Conservation (phyloP, 768 basidiomycete species). For the Cytidiella melzeri region DNA sequence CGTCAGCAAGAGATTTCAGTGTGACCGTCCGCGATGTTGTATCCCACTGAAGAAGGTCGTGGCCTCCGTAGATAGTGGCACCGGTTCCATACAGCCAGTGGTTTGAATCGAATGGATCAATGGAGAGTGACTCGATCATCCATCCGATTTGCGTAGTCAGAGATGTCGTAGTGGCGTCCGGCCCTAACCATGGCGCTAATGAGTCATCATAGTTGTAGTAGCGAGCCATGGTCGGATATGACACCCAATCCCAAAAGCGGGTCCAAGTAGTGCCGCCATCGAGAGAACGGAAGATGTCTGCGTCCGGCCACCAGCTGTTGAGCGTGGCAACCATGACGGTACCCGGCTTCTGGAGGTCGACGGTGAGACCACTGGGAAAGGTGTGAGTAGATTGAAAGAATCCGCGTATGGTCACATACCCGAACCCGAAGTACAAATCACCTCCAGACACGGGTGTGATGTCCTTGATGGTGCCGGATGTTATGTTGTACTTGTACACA, state of each 20-base stretch:
- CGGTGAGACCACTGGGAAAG: slow-evolving; percentile 37
- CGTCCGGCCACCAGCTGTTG: slow-evolving; percentile 46
- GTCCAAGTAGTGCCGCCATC: slow-evolving; percentile 56
- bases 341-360: slow-evolving; percentile 55
- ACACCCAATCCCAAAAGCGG: slow-evolving; percentile 48
- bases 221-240: slow-evolving; percentile 39
- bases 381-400: neutral
- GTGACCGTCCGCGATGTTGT: slow-evolving; percentile 46
- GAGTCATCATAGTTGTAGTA: slow-evolving; percentile 50
- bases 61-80: slow-evolving; percentile 55
- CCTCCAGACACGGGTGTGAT: slow-evolving; percentile 58
- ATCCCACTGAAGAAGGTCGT: slow-evolving; percentile 56
- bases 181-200: slow-evolving; percentile 57
- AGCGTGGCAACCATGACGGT: slow-evolving; percentile 66
- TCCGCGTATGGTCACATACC: slow-evolving; percentile 19
- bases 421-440: slow-evolving; percentile 57
- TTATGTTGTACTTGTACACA: slow-evolving; percentile 40
- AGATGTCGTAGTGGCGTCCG: slow-evolving; percentile 37
- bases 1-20: slow-evolving; percentile 53
- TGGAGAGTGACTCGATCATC: slow-evolving; percentile 67
- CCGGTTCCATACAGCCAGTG: slow-evolving; percentile 73
- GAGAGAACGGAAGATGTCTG: slow-evolving; percentile 56
- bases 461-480: slow-evolving; percentile 48
- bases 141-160: slow-evolving; percentile 53
- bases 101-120: slow-evolving; percentile 63